Conservation (phyloP, 1,284 basidiomycete species). For the Trametes versicolor region DNA sequence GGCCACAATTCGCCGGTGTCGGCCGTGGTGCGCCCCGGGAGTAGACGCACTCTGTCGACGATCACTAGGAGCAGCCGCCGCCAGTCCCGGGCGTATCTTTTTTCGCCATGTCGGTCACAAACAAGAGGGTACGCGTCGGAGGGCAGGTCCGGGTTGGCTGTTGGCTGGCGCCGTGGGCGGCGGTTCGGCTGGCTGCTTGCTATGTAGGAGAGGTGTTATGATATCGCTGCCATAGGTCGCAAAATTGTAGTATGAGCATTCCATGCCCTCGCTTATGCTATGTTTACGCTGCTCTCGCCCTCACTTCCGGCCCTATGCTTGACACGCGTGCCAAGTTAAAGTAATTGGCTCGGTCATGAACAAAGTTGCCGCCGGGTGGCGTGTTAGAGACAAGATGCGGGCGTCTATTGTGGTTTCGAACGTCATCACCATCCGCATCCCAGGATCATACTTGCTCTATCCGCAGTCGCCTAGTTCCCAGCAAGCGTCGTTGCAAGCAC, state of each 20-base stretch:
- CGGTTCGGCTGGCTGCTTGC: constrained; percentile 31
- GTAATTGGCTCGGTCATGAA: no score
- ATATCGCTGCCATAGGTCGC: constrained; percentile 40
- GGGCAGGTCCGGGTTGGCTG: constrained; percentile 30
- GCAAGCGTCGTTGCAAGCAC: background rate
- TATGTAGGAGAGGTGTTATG: constrained; percentile 38
- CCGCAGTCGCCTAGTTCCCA: background rate
- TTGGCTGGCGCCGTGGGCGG: constrained; percentile 33
- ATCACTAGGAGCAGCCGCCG: constrained; percentile 24
- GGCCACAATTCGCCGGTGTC: constrained; percentile 87
- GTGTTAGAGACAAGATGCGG: background rate
- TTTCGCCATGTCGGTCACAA: constrained; percentile 14
- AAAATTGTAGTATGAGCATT: constrained; percentile 53
- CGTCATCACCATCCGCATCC: background rate
- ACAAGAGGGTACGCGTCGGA: constrained; percentile 26
- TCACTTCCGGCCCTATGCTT: background rate
- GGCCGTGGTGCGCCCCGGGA: constrained; percentile 85
- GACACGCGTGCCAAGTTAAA: no score
- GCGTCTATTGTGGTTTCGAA: constrained; percentile 3
- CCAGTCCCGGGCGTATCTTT: constrained; percentile 10
- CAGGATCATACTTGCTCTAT: background rate
- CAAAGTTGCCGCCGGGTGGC: background rate
- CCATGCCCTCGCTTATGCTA: constrained; percentile 51
- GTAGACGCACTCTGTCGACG: constrained; percentile 43
- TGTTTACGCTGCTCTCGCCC: constrained; percentile 41